Conservation (phyloP, 2,329 filamentous ascomycete genomes). For the Sporothrix brunneoviolacea region DNA sequence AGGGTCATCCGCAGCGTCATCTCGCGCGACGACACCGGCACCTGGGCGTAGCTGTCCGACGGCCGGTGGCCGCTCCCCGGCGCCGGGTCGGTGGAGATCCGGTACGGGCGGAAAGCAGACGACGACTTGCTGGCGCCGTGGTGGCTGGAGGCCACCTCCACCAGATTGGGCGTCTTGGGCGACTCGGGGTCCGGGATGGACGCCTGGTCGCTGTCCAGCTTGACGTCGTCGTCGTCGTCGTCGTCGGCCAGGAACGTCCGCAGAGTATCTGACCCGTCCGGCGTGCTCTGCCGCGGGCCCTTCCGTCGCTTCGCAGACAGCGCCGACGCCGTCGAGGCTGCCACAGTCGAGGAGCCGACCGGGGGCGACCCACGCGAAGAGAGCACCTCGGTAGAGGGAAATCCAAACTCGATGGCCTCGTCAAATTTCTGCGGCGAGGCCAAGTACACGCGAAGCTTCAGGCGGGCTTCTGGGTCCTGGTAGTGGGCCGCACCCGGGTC, state of each 20-base stretch:
- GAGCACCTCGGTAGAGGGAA: slow-evolving; percentile 56
- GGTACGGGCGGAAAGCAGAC: slow-evolving; percentile 16
- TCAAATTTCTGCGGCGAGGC: slow-evolving; percentile 92
- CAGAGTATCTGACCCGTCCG: slow-evolving; percentile 29
- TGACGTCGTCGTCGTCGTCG: slow-evolving; percentile 41
- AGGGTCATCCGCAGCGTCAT: slow-evolving; percentile 97
- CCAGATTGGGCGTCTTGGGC: slow-evolving; percentile 48
- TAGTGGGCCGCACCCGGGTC: slow-evolving; percentile 76
- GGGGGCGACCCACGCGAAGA: slow-evolving; percentile 24
- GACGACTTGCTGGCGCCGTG: background rate
- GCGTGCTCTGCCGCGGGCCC: background rate
- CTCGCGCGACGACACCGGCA: slow-evolving; percentile 60
- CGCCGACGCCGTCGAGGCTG: background rate
- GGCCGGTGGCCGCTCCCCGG: slow-evolving; percentile 23
- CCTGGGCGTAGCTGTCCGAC: slow-evolving; percentile 41
- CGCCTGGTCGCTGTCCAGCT: slow-evolving; percentile 46
- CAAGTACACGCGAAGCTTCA: slow-evolving; percentile 79
- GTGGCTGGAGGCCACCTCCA: background rate
- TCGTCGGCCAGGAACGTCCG: slow-evolving; percentile 24
- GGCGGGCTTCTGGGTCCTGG: slow-evolving; percentile 78
- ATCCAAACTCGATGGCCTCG: slow-evolving; percentile 89
- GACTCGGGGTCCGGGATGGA: slow-evolving; percentile 55
- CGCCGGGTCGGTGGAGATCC: slow-evolving; percentile 8
- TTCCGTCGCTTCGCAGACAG: background rate
- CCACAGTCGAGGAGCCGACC: slow-evolving; percentile 15